A percentile compares a stretch with the other conserved stretches of the same genome.
These are phyloP conservation scores for Calonectria fujianensis DNA, from an alignment of 2,329 filamentous ascomycete species.

Conservation along the genomic window DNA sequence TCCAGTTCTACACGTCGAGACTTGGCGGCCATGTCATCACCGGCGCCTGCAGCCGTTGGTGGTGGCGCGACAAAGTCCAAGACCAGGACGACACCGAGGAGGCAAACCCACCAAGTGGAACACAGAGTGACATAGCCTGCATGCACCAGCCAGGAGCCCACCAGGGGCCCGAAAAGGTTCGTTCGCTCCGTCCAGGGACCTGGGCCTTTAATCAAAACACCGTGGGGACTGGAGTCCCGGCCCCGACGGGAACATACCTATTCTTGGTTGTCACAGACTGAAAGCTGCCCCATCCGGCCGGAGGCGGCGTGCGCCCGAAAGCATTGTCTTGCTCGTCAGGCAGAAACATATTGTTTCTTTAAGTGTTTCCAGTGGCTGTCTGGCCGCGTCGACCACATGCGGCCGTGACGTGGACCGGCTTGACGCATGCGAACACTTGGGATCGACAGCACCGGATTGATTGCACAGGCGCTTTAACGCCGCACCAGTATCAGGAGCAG, in stretches of 20 bases:
- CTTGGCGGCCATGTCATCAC: slow-evolving; percentile 33
- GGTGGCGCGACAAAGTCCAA: slow-evolving; percentile 37
- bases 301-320: background rate
- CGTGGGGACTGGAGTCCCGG: slow-evolving; percentile 18
- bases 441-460: slow-evolving; percentile 35
- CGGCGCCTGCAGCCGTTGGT: slow-evolving; percentile 28
- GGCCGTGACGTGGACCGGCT: slow-evolving; percentile 37
- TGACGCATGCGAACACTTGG: slow-evolving; percentile 23
- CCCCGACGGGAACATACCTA: slow-evolving; percentile 8
- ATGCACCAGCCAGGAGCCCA: slow-evolving; percentile 34
- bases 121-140: slow-evolving; percentile 27
- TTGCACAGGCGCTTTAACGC: slow-evolving; percentile 5
- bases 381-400: background rate
- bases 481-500: slow-evolving; percentile 7
- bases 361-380: slow-evolving; percentile 11
- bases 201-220: slow-evolving; percentile 40
- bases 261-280: slow-evolving; percentile 19
- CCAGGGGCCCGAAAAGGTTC: slow-evolving; percentile 37
- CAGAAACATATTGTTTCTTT: slow-evolving; percentile 20
- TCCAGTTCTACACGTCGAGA: slow-evolving; percentile 25
- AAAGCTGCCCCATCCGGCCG: slow-evolving; percentile 12
- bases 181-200: slow-evolving; percentile 33
- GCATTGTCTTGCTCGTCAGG: slow-evolving; percentile 22
- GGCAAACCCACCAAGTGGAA: slow-evolving; percentile 30
- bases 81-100: slow-evolving; percentile 29